These are phyloP conservation scores for Trichoderma endophyticum DNA, from an alignment of 2,329 filamentous ascomycete genomes.

Conservation along the genomic window DNA sequence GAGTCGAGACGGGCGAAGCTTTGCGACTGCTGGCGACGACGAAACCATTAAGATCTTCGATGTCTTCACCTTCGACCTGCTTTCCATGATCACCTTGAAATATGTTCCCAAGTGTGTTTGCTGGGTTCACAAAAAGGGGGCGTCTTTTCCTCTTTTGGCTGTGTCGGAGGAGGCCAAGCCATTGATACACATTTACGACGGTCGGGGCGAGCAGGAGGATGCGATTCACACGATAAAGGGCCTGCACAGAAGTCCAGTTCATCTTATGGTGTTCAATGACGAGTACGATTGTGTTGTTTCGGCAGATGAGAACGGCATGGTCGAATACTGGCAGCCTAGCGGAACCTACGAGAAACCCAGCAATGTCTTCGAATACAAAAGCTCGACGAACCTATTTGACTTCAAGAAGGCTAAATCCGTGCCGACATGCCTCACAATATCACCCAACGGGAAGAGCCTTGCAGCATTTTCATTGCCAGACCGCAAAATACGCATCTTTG, in stretches of 20 bases:
- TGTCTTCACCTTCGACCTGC: slow-evolving; percentile 81
- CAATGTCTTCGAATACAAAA: slow-evolving; percentile 89
- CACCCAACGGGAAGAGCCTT: slow-evolving; percentile 81
- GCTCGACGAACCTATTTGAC: slow-evolving; percentile 88
- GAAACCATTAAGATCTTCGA: slow-evolving; percentile 78
- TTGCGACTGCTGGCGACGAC: slow-evolving; percentile 81
- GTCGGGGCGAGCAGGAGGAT: slow-evolving; percentile 72
- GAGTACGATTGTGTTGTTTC: slow-evolving; percentile 87
- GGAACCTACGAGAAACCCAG: slow-evolving; percentile 85
- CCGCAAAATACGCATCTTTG: slow-evolving; percentile 87
- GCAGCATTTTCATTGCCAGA: slow-evolving; percentile 90
- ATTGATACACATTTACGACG: slow-evolving; percentile 81
- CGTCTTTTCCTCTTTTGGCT: slow-evolving; percentile 82
- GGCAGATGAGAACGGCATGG: slow-evolving; percentile 83
- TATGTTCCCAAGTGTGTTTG: slow-evolving; percentile 76
- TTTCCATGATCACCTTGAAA: slow-evolving; percentile 77
- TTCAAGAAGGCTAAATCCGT: slow-evolving; percentile 94
- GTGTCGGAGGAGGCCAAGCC: slow-evolving; percentile 73
- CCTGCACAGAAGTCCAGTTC: slow-evolving; percentile 78
- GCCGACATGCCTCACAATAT: slow-evolving; percentile 78
- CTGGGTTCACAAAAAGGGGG: slow-evolving; percentile 85
- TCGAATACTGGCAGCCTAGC: slow-evolving; percentile 91
- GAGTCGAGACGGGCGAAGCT: slow-evolving; percentile 87
- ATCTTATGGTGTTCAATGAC: slow-evolving; percentile 86
- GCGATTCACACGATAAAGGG: slow-evolving; percentile 74